A percentile compares a stretch with the other conserved stretches of the same genome.
These are phyloP conservation scores for Chrysosporium keratinophilum DNA, from an alignment of 2,329 filamentous ascomycete genomes.

Conservation along the genomic window DNA sequence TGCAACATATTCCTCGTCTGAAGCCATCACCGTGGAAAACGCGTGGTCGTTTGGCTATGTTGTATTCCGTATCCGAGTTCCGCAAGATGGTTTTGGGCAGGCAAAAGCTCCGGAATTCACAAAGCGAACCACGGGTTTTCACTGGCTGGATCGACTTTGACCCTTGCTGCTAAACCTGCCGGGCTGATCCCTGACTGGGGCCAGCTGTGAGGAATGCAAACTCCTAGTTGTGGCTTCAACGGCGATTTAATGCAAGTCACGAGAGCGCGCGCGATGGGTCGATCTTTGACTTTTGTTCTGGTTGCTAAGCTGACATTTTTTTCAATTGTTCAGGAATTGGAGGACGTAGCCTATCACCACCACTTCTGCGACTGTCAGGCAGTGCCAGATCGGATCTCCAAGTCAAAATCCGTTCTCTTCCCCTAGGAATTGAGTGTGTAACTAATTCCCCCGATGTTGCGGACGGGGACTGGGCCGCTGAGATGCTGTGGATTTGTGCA, in stretches of 20 bases:
- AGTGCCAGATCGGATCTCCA: background rate
- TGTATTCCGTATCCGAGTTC: constrained; percentile 2
- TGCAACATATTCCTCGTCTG: constrained; percentile 45
- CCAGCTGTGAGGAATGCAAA: background rate
- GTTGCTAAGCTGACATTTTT: background rate
- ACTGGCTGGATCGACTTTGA: constrained; percentile 6
- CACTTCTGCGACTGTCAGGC: background rate
- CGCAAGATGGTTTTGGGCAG: background rate
- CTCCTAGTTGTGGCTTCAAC: background rate
- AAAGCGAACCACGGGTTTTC: background rate
- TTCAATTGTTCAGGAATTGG: background rate
- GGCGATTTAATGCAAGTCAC: background rate
- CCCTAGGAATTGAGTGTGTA: background rate
- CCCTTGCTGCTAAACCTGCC: background rate
- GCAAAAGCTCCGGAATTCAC: constrained; percentile 3
- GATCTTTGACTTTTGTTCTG: background rate
- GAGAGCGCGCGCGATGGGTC: background rate
- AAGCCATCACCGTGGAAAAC: constrained; percentile 28
- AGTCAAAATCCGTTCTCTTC: background rate
- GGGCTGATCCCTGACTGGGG: background rate
- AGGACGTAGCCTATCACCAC: background rate
- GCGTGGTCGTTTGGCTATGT: background rate
- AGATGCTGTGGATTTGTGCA: constrained; percentile 8
- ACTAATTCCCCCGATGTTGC: constrained; percentile 7
- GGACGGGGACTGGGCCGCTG: background rate